A percentile compares a stretch with the other conserved stretches of the same genome.
Conservation (phyloP, 2,329 filamentous ascomycete genomes). For the Corynespora cassiicola region DNA sequence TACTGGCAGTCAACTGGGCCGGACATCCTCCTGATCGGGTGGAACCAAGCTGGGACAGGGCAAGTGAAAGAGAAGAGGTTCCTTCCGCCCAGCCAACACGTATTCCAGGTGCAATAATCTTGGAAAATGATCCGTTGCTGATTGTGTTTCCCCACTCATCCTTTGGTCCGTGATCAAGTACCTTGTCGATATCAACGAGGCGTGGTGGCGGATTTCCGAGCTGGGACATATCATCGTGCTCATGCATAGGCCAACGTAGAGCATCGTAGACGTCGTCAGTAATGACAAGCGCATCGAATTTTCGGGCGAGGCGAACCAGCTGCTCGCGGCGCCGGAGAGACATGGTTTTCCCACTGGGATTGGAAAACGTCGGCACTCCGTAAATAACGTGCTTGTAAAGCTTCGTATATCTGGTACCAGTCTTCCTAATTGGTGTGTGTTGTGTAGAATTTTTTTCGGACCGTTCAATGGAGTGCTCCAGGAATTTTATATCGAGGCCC, state of each 20-base stretch:
- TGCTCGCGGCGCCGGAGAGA: slow-evolving; percentile 67
- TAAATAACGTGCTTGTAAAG: slow-evolving; percentile 86
- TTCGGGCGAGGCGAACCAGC: slow-evolving; percentile 74
- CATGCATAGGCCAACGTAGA: slow-evolving; percentile 88
- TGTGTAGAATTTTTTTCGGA: slow-evolving; percentile 47
- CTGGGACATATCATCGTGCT: slow-evolving; percentile 17
- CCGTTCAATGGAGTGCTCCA: slow-evolving; percentile 56
- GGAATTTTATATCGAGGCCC: slow-evolving; percentile 69
- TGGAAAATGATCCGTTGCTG: slow-evolving; percentile 88
- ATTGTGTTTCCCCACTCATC: slow-evolving; percentile 75
- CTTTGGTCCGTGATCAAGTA: slow-evolving; percentile 61
- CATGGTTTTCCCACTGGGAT: slow-evolving; percentile 83
- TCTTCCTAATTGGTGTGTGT: slow-evolving; percentile 58
- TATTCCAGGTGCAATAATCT: slow-evolving; percentile 60
- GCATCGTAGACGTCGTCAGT: slow-evolving; percentile 52
- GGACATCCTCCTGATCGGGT: slow-evolving; percentile 62
- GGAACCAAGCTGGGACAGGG: slow-evolving; percentile 60
- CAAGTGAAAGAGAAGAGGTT: slow-evolving; percentile 63
- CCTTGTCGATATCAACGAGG: slow-evolving; percentile 76
- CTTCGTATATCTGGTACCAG: slow-evolving; percentile 65
- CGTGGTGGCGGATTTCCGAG: slow-evolving; percentile 63
- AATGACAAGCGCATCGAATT: slow-evolving; percentile 78
- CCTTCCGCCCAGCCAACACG: slow-evolving; percentile 83
- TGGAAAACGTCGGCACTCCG: slow-evolving; percentile 81
- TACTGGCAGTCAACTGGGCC: slow-evolving; percentile 60